Evolutionary conservation across 108 stramenopile genomes (phyloP).

Genomic region (Parmales sp.): DNA sequence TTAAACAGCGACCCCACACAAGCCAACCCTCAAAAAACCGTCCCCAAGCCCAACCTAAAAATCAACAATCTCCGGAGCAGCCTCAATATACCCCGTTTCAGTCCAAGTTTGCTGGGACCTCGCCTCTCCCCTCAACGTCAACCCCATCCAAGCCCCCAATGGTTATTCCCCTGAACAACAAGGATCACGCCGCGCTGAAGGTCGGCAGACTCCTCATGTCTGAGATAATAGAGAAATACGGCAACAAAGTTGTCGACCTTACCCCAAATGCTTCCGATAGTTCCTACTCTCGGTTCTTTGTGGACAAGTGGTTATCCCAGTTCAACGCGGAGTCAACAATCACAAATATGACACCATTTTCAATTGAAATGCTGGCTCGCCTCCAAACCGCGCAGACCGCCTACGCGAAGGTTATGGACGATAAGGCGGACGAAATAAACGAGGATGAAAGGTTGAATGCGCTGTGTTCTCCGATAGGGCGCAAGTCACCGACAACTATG

Average conservation of each 20-base stretch:
- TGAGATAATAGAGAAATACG: neutral
- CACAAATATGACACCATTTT: neutral
- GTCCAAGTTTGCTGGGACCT: too few species aligned
- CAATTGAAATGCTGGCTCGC: constrained; percentile 3
- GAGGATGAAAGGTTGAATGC: neutral
- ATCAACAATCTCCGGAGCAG: too few species aligned
- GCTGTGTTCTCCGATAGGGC: neutral
- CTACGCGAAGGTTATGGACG: too few species aligned
- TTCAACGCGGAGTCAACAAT: neutral
- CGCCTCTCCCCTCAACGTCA: too few species aligned
- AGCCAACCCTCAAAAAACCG: too few species aligned
- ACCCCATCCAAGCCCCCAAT: too few species aligned
- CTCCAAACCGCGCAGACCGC: neutral
- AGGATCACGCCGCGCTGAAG: constrained; percentile 1
- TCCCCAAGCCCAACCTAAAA: too few species aligned
- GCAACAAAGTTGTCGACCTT: neutral
- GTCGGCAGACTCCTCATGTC: neutral
- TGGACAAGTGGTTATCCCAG: neutral
- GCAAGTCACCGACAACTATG: neutral
- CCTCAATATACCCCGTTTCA: too few species aligned
- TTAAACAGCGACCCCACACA: too few species aligned
- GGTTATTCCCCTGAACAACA: neutral
- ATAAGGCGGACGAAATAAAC: too few species aligned
- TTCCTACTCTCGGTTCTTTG: neutral
- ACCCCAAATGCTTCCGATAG: neutral